Evolutionary conservation across 2,329 filamentous ascomycete genomes (phyloP).

Genomic region (Tolypocladium tundrense): DNA sequence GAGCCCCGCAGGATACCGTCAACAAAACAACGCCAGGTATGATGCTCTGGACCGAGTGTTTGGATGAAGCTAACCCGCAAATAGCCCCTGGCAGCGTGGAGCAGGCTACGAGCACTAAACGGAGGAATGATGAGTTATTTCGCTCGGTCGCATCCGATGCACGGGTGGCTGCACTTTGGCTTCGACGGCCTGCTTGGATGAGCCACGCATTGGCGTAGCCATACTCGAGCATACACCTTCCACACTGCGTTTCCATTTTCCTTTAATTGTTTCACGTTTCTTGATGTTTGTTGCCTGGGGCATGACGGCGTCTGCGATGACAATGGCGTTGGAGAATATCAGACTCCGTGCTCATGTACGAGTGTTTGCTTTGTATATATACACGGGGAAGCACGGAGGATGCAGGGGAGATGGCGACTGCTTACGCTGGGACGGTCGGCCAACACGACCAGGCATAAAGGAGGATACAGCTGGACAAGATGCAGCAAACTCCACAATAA

Average conservation of each 20-base stretch:
- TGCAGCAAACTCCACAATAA: background rate
- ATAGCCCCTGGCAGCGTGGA: constrained; percentile 34
- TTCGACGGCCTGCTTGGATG: background rate
- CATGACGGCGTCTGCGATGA: constrained; percentile 3
- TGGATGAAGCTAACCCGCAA: constrained; percentile 7
- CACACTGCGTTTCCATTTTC: background rate
- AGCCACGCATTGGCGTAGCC: background rate
- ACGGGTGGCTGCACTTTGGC: background rate
- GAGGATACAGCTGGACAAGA: background rate
- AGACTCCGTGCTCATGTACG: background rate
- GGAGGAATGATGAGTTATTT: background rate
- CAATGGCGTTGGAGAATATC: background rate
- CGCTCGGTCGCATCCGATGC: background rate
- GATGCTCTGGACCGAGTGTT: background rate
- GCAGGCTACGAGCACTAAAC: constrained; percentile 29
- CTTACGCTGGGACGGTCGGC: background rate
- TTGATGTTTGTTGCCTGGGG: background rate
- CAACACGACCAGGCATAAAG: background rate
- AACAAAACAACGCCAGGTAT: constrained; percentile 30
- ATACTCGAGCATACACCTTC: background rate
- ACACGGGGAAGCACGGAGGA: background rate
- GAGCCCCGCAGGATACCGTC: constrained; percentile 23
- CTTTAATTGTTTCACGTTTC: background rate
- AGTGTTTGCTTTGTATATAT: constrained; percentile 2
- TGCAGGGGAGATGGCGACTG: background rate